Conservation (phyloP, 2,329 filamentous ascomycete species). For the Coleophoma crateriformis region DNA sequence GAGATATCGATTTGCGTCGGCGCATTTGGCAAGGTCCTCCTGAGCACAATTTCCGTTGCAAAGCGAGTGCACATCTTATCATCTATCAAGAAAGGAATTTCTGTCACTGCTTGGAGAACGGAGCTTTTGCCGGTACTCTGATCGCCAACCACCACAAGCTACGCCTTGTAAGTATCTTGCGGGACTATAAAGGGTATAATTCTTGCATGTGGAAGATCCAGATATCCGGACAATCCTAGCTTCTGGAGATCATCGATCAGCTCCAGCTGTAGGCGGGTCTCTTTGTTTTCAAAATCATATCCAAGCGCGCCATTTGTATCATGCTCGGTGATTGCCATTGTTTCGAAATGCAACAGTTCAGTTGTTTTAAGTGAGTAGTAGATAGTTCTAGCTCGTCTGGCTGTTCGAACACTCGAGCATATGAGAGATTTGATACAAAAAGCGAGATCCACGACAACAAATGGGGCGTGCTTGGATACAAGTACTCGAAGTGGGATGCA, state of each 20-base stretch:
- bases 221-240: slow-evolving; percentile 8
- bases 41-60: slow-evolving; percentile 36
- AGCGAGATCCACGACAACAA: no score
- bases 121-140: slow-evolving; percentile 32
- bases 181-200: neutral
- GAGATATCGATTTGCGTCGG: slow-evolving; percentile 3
- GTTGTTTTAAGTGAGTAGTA: no score
- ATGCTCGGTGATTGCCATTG: neutral
- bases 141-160: slow-evolving; percentile 33
- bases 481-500: no score
- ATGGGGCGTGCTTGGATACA: no score
- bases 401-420: no score
- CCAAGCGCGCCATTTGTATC: slow-evolving; percentile 2
- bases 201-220: slow-evolving; percentile 12
- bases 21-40: slow-evolving; percentile 8
- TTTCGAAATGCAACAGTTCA: neutral
- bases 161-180: neutral
- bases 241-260: slow-evolving; percentile 14
- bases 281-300: slow-evolving; percentile 12
- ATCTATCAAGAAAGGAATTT: slow-evolving; percentile 31
- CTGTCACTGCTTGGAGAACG: slow-evolving; percentile 27
- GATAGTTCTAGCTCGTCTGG: no score
- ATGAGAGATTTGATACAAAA: no score
- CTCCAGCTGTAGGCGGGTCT: slow-evolving; percentile 9
- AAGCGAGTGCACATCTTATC: slow-evolving; percentile 35